Conservation (phyloP, 352 stramenopile species). For the Phytophthora megakarya region DNA sequence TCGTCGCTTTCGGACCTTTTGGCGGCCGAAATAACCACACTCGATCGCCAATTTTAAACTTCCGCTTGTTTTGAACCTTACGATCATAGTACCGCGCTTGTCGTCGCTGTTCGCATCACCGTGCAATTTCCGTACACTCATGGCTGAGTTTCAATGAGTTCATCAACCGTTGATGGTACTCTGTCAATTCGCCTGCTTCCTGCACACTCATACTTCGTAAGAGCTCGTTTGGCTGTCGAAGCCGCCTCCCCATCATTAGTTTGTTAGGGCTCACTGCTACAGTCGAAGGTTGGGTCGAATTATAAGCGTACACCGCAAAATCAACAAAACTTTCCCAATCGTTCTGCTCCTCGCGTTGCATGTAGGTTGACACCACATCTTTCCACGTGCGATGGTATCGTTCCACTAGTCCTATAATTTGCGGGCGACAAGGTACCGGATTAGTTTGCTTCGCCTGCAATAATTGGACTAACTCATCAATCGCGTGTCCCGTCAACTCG, state of each 20-base stretch:
- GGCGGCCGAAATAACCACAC: neutral
- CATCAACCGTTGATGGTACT: neutral
- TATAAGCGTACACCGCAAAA: conserved; percentile 4
- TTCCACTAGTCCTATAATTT: neutral
- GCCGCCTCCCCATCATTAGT: neutral
- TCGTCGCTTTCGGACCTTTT: neutral
- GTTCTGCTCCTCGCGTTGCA: neutral
- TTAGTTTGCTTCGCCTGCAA: neutral
- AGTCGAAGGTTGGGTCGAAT: neutral
- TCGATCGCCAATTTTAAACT: neutral
- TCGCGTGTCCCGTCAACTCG: neutral
- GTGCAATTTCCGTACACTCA: neutral
- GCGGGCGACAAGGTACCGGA: neutral
- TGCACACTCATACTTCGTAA: neutral
- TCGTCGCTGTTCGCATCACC: neutral
- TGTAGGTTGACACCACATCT: neutral
- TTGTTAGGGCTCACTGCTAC: conserved; percentile 1
- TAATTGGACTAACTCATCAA: neutral
- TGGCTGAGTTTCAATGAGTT: neutral
- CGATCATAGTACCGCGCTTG: neutral
- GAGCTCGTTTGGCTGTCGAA: neutral
- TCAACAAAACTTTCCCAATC: conserved; percentile 1
- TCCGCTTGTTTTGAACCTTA: neutral
- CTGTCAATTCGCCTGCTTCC: neutral
- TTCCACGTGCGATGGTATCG: conserved; percentile 1